Percentiles rank a stretch among this genome's conserved stretches.
phyloP scores from a whole-genome alignment of 352 stramenopile genomes.

The Phytophthora ramorum region DNA sequence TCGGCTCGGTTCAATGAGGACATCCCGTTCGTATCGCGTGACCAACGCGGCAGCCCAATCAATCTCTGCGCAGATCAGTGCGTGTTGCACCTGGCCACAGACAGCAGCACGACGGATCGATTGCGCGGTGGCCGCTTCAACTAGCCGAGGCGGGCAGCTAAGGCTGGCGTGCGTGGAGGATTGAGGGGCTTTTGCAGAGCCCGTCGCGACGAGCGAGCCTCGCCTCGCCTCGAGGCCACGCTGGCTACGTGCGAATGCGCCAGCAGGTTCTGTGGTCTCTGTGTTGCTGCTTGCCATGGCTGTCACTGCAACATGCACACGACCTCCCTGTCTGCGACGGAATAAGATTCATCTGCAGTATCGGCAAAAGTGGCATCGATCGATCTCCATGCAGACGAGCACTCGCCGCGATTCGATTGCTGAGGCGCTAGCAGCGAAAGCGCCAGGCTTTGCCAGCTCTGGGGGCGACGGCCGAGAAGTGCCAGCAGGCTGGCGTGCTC shows the following conservation, averaged over 20 bases:
- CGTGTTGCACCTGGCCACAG: not conserved
- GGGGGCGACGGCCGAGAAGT: no score
- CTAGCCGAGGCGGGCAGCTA: not conserved
- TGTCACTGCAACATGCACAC: not conserved
- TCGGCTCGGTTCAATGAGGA: not conserved
- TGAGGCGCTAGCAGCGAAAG: conserved; percentile 4
- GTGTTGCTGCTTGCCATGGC: conserved; percentile 1
- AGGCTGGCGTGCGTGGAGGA: conserved; percentile 6
- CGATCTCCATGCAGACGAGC: conserved; percentile 18
- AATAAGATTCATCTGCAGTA: conserved; percentile 29
- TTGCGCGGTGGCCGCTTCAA: not conserved
- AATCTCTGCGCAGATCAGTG: not conserved
- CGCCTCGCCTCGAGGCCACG: not conserved
- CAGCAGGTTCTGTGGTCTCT: not conserved
- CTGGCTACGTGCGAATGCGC: conserved; percentile 4
- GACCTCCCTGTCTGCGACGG: conserved; percentile 5
- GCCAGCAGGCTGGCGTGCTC: no score
- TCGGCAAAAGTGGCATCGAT: conserved; percentile 2
- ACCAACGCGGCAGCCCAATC: conserved; percentile 6
- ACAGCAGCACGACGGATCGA: not conserved
- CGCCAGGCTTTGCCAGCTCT: no score
- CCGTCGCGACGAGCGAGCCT: not conserved
- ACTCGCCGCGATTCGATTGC: conserved; percentile 10
- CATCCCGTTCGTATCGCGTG: not conserved
- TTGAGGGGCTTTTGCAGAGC: not conserved